A percentile compares a stretch with the other conserved stretches of the same genome.
Evolutionary conservation across 2,329 filamentous ascomycete species (phyloP).

Genomic region (Trichocomaceae sp.): DNA sequence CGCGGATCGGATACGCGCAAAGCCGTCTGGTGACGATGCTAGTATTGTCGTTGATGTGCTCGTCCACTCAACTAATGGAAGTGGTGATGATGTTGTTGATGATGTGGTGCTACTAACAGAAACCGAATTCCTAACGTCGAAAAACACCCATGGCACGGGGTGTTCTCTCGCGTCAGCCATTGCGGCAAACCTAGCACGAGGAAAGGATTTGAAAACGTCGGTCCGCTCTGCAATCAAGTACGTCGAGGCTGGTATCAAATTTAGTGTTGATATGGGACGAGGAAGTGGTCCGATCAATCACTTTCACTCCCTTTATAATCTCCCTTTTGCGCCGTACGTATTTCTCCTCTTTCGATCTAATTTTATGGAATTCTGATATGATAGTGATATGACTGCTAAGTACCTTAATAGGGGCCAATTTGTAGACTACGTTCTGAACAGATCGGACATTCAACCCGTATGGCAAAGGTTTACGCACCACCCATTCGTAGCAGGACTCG

Average conservation of each 20-base stretch:
- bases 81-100: conserved; percentile 44
- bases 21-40: conserved; percentile 49
- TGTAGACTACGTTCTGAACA: conserved; percentile 71
- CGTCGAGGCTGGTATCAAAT: conserved; percentile 56
- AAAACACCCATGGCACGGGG: conserved; percentile 88
- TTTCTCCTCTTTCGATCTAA: neutral
- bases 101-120: conserved; percentile 57
- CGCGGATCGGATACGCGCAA: conserved; percentile 54
- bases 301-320: conserved; percentile 55
- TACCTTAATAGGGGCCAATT: conserved; percentile 58
- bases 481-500: conserved; percentile 71
- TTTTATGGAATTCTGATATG: too few species aligned
- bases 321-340: conserved; percentile 54
- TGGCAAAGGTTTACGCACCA: conserved; percentile 78
- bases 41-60: conserved; percentile 71
- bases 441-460: conserved; percentile 63
- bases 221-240: conserved; percentile 53
- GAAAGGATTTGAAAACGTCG: conserved; percentile 44
- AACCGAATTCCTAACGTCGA: conserved; percentile 63
- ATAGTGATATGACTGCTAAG: too few species aligned
- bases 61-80: conserved; percentile 27
- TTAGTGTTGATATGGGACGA: conserved; percentile 49
- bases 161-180: conserved; percentile 81
- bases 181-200: conserved; percentile 54
- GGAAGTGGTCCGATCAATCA: conserved; percentile 62